Base-by-base conservation (phyloP, 768 basidiomycete genomes). In the Xerocomellus amylosporus region DNA sequence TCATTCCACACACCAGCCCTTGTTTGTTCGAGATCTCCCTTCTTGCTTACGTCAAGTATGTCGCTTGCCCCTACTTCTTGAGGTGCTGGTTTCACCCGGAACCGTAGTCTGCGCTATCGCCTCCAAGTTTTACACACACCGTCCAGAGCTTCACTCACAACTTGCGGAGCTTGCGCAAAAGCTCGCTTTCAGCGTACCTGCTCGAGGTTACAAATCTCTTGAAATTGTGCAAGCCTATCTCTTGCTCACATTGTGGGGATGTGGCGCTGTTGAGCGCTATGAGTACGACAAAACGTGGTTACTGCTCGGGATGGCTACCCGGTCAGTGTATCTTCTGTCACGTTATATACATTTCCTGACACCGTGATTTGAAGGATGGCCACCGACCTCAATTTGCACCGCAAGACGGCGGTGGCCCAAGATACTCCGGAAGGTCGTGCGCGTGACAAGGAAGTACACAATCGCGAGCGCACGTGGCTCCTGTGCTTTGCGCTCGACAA, bases 221-320 rank as follows among this genome's bases (percentile, higher is more conserved):
- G 93, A 94, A 73, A 93, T 96, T 56, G 91, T 95, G 5, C 95
- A 99, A 67, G 96, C 93, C 0, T 99, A 97, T 70, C 75, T 98
- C 19, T 76, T 99, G 9, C 84, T 98, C 49, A 79, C 88, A 2
- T 72, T 93, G 14, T 98, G 92, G 88, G 93, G 94, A 7, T 87
- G 92, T 61, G 94, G 94, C 20, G 94, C 95, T 5, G 93, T 94
- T 20, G 94, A 98, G 70, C 83, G 94, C 8, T 99, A 93, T 64
- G 96, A 99, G 67, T 93, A 96, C 63, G 96, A 99, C 71, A 85
- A 88, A 62, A 98, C 95, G 0, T 98, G 93, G 92, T 68, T 93
- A 59, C 74, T 90, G 15, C 73, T 98, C 24, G 93, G 93, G 33
- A 91, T 94, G 87, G 87, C 80, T 7, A 89, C 88, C 59, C 79